Conservation (phyloP, 1,284 basidiomycete species). For the Ceratobasidium sp. region DNA sequence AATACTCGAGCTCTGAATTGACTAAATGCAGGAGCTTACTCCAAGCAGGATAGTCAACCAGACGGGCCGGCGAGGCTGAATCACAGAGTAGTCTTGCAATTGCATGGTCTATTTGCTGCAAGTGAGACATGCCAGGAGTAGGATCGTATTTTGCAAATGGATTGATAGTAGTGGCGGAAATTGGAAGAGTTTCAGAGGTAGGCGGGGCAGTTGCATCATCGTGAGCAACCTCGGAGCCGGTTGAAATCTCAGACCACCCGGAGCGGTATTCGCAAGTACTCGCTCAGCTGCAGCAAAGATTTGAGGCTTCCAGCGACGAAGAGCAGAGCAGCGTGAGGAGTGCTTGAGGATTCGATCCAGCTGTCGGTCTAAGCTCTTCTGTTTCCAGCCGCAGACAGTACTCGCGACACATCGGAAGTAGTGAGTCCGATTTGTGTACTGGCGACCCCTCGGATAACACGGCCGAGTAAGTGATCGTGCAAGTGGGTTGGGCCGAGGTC, state of each 20-base stretch:
- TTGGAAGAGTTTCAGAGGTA: neutral
- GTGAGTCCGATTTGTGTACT: neutral
- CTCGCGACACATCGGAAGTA: constrained; percentile 13
- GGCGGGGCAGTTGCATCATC: neutral
- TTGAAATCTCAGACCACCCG: constrained; percentile 1
- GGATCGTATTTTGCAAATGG: constrained; percentile 1
- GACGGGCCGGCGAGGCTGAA: constrained; percentile 9
- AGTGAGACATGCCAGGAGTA: neutral
- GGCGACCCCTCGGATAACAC: neutral
- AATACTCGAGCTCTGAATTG: constrained; percentile 3
- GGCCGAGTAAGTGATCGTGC: constrained; percentile 13
- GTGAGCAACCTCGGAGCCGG: neutral
- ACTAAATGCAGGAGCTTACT: neutral
- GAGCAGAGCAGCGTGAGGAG: neutral
- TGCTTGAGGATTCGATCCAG: neutral
- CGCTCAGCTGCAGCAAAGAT: neutral
- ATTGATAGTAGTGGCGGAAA: neutral
- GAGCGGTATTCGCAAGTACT: neutral
- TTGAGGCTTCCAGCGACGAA: constrained; percentile 10
- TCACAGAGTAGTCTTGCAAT: constrained; percentile 7
- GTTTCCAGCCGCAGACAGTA: constrained; percentile 4
- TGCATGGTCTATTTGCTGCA: constrained; percentile 14
- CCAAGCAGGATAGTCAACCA: constrained; percentile 7
- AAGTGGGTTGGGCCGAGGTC: constrained; percentile 1
- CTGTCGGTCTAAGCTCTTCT: neutral